phyloP scores from a whole-genome alignment of 495 filamentous ascomycete species.

The Parmelia sp. region DNA sequence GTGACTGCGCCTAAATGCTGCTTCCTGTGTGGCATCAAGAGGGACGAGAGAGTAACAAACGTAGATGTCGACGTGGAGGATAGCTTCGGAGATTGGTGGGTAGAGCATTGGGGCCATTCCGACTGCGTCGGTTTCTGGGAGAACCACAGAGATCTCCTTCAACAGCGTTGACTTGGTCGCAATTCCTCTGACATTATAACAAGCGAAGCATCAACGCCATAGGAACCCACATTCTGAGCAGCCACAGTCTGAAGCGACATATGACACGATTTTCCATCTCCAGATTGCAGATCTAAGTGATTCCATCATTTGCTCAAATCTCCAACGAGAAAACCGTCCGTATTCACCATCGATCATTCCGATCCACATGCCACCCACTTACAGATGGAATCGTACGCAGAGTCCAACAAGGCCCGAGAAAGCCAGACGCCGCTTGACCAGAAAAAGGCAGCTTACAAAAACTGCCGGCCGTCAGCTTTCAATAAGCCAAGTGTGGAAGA shows the following conservation, averaged over 20 bases:
- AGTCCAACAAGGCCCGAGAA: not conserved
- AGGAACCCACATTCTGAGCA: not conserved
- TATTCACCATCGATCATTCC: not conserved
- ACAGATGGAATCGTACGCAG: not conserved
- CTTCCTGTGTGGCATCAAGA: constrained; percentile 77
- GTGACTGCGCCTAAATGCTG: constrained; percentile 70
- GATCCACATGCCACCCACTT: not conserved
- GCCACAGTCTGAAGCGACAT: not conserved
- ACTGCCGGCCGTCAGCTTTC: not conserved
- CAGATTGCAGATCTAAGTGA: not conserved
- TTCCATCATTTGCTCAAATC: not conserved
- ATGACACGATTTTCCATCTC: not conserved
- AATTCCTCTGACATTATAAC: not conserved
- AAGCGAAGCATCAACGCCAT: not conserved
- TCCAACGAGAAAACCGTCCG: not conserved
- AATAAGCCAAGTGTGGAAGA: not conserved
- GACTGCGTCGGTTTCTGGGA: constrained; percentile 82
- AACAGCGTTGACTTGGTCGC: constrained; percentile 48
- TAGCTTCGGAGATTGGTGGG: constrained; percentile 94
- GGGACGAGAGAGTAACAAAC: constrained; percentile 71
- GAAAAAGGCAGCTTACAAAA: not conserved
- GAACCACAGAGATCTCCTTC: constrained; percentile 57
- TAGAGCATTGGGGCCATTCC: constrained; percentile 79
- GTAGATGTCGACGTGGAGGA: constrained; percentile 76
- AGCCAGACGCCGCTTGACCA: not conserved